phyloP scores from a whole-genome alignment of 805 yeast genomes.

The Saturnispora gosingensis region DNA sequence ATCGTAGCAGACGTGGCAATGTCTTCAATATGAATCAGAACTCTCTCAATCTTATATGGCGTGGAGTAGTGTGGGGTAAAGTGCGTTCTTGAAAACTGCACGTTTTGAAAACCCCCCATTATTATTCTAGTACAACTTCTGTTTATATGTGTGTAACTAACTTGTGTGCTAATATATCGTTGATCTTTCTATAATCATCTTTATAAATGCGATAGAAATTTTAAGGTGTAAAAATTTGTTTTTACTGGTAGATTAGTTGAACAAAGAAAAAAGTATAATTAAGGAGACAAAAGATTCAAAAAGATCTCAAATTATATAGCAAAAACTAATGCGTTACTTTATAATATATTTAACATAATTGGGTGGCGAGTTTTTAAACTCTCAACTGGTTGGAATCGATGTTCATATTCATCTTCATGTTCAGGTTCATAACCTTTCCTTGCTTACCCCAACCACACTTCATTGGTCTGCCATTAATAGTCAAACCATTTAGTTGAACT shows the following conservation, averaged over 20 bases:
- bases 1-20: slow-evolving; percentile 90
- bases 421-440: slow-evolving; percentile 5
- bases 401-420: background rate
- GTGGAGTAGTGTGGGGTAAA: slow-evolving; percentile 24
- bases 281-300: background rate
- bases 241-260: background rate
- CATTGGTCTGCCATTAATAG: slow-evolving; percentile 66
- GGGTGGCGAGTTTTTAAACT: background rate
- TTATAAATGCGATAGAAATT: background rate
- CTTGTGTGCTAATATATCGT: background rate
- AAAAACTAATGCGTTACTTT: slow-evolving; percentile 1
- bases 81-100: slow-evolving; percentile 23
- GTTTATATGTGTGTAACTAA: background rate
- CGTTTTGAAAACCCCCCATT: slow-evolving; percentile 28
- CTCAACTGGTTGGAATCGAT: slow-evolving; percentile 1
- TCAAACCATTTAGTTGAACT: slow-evolving; percentile 63
- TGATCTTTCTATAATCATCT: background rate
- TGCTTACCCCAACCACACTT: slow-evolving; percentile 82
- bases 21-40: slow-evolving; percentile 73
- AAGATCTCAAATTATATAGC: slow-evolving; percentile 1
- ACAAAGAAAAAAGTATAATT: background rate
- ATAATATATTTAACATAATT: background rate
- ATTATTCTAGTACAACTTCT: background rate
- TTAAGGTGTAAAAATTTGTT: too few relatives aligned
- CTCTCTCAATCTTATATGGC: slow-evolving; percentile 40